Percentiles rank a stretch among this genome's conserved stretches.
Conservation (phyloP, 2,329 filamentous ascomycete species). For the Aspergillus japonicus region DNA sequence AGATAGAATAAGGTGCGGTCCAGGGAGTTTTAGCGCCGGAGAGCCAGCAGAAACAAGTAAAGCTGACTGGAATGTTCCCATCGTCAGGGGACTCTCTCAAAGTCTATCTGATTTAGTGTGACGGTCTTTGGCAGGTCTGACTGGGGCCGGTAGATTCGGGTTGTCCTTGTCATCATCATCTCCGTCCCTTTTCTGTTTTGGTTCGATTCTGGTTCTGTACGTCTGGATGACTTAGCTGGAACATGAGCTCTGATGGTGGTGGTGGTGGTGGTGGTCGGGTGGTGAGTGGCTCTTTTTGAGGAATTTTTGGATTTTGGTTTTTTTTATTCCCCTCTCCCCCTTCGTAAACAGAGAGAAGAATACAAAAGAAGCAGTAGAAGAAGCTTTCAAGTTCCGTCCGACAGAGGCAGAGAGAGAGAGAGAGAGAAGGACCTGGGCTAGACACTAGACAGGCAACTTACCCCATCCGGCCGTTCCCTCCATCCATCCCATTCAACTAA, state of each 20-base stretch:
- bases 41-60: not conserved
- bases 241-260: too few species aligned
- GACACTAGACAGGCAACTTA: not conserved
- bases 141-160: not conserved
- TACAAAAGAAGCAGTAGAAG: not conserved
- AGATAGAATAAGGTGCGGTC: conserved; percentile 4
- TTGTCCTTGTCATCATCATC: not conserved
- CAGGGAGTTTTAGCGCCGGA: conserved; percentile 1
- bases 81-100: not conserved
- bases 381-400: not conserved
- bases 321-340: not conserved
- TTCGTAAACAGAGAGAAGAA: not conserved
- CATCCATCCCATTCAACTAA: not conserved
- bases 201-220: not conserved
- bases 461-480: not conserved
- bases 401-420: not conserved
- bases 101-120: not conserved
- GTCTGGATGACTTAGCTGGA: too few species aligned
- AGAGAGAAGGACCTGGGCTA: not conserved
- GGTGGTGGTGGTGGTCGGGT: too few species aligned
- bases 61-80: not conserved
- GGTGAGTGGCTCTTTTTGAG: too few species aligned
- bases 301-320: not conserved
- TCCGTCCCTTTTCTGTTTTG: not conserved
- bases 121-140: not conserved